Evolutionary conservation across 371 early-diverging fungal genomes (phyloP), one percentile per base, ranked within the genome.

Genomic region (Mucor ambiguus): DNA sequence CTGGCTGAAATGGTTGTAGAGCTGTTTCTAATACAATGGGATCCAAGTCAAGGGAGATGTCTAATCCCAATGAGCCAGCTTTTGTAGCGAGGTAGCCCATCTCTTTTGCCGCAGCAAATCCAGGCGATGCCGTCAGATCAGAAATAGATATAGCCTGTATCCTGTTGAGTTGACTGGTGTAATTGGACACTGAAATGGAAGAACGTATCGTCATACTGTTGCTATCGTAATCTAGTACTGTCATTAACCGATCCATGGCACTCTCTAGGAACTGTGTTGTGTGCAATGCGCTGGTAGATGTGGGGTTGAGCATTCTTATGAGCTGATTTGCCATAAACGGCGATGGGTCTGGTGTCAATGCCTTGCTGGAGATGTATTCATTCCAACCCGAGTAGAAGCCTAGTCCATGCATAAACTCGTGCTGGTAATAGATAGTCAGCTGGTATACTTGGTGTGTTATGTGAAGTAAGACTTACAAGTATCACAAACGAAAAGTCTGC

Each of bases 361-460:
- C 46, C 3, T 63, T 37, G 4, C 18, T 24, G 12, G 68, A 49
- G 14, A 81, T 29, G 35, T 74, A 69, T 32, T 81, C 70, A 18
- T 73, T 72, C 79, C 85, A 83, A 24, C 69, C 71, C 7, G 86
- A 79, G 26, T 84, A 78, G 61, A 89, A 86, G 2, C 89, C 90
- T 18, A 89, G 65, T 0, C 90, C 90, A 72, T 89, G 90, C 32
- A 88, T 76, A 10, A 89, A 72, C 64, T 89, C 90, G 58, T 89
- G 90, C 74, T 74, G 33, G 10, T 12, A 35, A 11, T 26, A 16
- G 24, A 14, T 52, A n/a, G n/a, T n/a, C n/a, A n/a, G n/a, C n/a
- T n/a, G n/a, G n/a, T n/a, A n/a, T n/a, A n/a, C n/a, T n/a, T 26
- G 44, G 30, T 18, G 9, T 4, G 3, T 33, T 30, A 38, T 35